Conservation (phyloP, 2,329 filamentous ascomycete species). For the Sarocladium strictum region DNA sequence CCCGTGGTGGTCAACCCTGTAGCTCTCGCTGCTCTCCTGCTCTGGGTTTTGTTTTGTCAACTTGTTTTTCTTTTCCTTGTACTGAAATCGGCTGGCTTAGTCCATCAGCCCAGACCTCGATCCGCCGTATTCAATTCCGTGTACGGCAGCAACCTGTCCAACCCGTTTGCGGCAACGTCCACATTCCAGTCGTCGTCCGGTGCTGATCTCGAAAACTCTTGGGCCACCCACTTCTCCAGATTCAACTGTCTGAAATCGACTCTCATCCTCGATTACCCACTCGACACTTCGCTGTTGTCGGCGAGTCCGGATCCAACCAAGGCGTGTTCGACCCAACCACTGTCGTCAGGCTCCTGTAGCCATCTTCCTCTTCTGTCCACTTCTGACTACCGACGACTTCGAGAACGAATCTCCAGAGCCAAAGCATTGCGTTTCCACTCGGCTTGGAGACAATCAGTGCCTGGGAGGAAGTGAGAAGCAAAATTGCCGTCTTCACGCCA, state of each 20-base stretch:
- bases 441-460: background rate
- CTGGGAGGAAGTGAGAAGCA: background rate
- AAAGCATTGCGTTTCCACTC: background rate
- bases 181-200: slow-evolving; percentile 8
- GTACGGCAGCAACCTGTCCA: background rate
- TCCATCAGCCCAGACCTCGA: background rate
- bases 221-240: slow-evolving; percentile 2
- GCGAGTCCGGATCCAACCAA: background rate
- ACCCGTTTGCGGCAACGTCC: slow-evolving; percentile 7
- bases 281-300: background rate
- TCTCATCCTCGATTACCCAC: background rate
- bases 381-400: background rate
- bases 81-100: background rate
- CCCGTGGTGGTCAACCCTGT: background rate
- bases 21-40: background rate
- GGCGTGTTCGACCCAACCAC: background rate
- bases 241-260: background rate
- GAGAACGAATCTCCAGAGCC: background rate
- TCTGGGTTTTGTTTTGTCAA: too few relatives aligned
- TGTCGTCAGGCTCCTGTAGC: background rate
- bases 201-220: background rate
- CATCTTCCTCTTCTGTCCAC: background rate
- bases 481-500: too few relatives aligned
- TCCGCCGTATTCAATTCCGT: background rate
- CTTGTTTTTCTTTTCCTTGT: background rate